Percentiles rank a stretch among this genome's conserved stretches.
phyloP scores from a whole-genome alignment of 306 rosid species.

The Casuarina equisetifolia region DNA sequence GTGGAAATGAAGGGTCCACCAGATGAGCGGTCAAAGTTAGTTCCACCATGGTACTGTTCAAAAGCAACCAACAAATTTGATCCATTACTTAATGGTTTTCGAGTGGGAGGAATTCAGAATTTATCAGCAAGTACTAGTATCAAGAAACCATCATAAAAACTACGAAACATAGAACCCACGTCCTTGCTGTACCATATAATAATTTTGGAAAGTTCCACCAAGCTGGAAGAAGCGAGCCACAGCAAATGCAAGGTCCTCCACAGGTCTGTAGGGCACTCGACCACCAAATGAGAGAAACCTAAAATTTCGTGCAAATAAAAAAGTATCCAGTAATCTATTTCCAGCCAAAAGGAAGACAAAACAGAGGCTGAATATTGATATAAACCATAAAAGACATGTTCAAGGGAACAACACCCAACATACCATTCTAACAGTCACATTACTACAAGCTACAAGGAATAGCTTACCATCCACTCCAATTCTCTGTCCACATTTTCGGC shows the following conservation, averaged over 20 bases:
- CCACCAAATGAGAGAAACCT: slow-evolving; percentile 91
- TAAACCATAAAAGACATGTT: slow-evolving; percentile 4
- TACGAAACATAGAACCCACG: slow-evolving; percentile 10
- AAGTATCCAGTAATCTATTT: neutral
- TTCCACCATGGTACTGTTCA: slow-evolving; percentile 93
- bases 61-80: slow-evolving; percentile 29
- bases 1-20: slow-evolving; percentile 93
- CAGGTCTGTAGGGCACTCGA: slow-evolving; percentile 77
- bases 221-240: slow-evolving; percentile 89
- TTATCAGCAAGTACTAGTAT: neutral
- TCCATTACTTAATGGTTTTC: slow-evolving; percentile 17
- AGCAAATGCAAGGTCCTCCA: slow-evolving; percentile 85
- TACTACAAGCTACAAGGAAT: slow-evolving; percentile 5
- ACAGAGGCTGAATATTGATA: slow-evolving; percentile 3
- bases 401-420: slow-evolving; percentile 11
- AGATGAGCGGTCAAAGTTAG: slow-evolving; percentile 71
- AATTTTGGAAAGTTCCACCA: slow-evolving; percentile 93
- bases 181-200: slow-evolving; percentile 73
- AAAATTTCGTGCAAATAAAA: slow-evolving; percentile 13
- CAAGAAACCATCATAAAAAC: neutral
- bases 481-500: slow-evolving; percentile 97
- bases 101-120: neutral
- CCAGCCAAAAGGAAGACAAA: neutral
- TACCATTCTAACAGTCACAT: slow-evolving; percentile 13
- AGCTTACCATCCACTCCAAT: slow-evolving; percentile 84